phyloP scores from a whole-genome alignment of 2,329 filamentous ascomycete species.

The Penicillium sp. region DNA sequence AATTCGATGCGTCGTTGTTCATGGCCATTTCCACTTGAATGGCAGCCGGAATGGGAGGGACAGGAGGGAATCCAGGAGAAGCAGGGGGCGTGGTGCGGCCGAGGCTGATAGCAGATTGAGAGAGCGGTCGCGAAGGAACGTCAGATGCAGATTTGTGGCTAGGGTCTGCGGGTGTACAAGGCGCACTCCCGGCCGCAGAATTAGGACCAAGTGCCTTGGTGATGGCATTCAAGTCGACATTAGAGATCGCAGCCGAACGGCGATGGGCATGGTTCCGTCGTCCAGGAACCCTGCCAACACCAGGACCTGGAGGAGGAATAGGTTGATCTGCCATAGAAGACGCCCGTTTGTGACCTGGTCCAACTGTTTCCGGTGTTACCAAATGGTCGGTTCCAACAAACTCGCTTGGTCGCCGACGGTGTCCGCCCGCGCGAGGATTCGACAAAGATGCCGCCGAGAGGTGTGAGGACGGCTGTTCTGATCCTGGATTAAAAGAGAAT shows the following conservation, averaged over 20 bases:
- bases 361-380: slow-evolving; percentile 61
- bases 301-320: slow-evolving; percentile 34
- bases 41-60: slow-evolving; percentile 16
- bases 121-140: slow-evolving; percentile 31
- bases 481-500: slow-evolving; percentile 40
- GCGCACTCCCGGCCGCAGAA: slow-evolving; percentile 59
- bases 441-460: slow-evolving; percentile 50
- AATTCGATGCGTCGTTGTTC: slow-evolving; percentile 43
- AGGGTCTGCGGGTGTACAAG: slow-evolving; percentile 47
- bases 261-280: slow-evolving; percentile 74
- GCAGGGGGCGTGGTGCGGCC: slow-evolving; percentile 33
- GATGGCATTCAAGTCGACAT: slow-evolving; percentile 67
- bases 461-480: slow-evolving; percentile 37
- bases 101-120: slow-evolving; percentile 33
- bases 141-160: slow-evolving; percentile 28
- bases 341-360: slow-evolving; percentile 40
- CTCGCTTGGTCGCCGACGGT: slow-evolving; percentile 77
- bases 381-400: slow-evolving; percentile 67
- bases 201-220: slow-evolving; percentile 44
- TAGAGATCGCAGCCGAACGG: slow-evolving; percentile 77
- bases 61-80: slow-evolving; percentile 29
- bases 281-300: slow-evolving; percentile 47
- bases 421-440: slow-evolving; percentile 58
- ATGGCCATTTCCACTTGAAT: slow-evolving; percentile 15
- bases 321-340: slow-evolving; percentile 21